Conservation (phyloP, 2,329 filamentous ascomycete species). For the Exophiala aquamarina region DNA sequence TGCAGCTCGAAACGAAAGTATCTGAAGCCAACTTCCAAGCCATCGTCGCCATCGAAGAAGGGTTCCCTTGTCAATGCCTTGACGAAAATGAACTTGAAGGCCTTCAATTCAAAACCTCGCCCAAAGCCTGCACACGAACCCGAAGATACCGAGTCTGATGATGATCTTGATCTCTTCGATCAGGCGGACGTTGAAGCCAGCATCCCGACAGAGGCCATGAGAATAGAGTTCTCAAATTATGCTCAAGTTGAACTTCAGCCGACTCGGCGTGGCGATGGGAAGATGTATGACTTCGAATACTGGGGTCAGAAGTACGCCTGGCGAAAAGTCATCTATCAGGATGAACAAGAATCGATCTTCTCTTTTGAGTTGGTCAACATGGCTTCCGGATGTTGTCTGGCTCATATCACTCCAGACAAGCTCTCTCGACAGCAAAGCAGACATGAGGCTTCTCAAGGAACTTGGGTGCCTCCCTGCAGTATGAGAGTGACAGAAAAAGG, state of each 20-base stretch:
- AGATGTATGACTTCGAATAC: conserved; percentile 89
- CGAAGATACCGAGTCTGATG: conserved; percentile 38
- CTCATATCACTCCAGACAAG: conserved; percentile 81
- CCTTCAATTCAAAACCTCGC: conserved; percentile 49
- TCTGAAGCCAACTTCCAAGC: conserved; percentile 41
- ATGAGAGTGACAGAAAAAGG: conserved; percentile 82
- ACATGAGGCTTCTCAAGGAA: conserved; percentile 74
- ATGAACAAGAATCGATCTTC: conserved; percentile 62
- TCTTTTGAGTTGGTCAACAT: conserved; percentile 78
- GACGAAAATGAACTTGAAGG: conserved; percentile 55
- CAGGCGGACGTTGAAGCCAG: conserved; percentile 25
- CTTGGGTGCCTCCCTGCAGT: conserved; percentile 86
- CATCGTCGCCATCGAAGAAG: conserved; percentile 35
- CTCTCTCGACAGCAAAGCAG: conserved; percentile 68
- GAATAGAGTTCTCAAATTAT: conserved; percentile 96
- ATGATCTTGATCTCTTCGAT: conserved; percentile 20
- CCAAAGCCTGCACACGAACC: conserved; percentile 61
- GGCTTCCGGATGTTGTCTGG: conserved; percentile 65
- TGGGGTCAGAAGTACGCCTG: conserved; percentile 86
- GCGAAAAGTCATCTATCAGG: conserved; percentile 71
- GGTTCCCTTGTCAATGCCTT: conserved; percentile 62
- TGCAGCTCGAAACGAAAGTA: conserved; percentile 79
- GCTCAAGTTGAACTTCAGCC: conserved; percentile 77
- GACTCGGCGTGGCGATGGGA: conserved; percentile 63
- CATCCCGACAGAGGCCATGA: conserved; percentile 70